Conservation (phyloP, 2,329 filamentous ascomycete species). For the Beauveria caledonica region DNA sequence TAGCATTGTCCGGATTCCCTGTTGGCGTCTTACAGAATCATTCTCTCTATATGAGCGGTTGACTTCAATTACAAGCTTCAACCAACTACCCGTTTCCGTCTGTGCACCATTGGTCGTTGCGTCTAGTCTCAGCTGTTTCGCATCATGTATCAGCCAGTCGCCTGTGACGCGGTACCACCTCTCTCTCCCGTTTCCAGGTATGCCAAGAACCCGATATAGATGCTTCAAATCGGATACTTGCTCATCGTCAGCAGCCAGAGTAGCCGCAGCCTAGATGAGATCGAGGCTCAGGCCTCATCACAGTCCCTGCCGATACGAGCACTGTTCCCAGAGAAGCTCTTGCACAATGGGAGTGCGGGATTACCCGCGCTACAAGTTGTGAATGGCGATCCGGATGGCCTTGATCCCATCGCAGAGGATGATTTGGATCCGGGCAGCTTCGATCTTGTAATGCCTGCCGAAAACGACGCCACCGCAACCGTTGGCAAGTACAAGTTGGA, state of each 20-base stretch:
- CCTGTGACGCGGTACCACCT: slow-evolving; percentile 6
- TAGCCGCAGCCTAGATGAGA: not conserved
- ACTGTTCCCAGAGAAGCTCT: not conserved
- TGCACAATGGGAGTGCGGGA: not conserved
- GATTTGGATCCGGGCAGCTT: slow-evolving; percentile 31
- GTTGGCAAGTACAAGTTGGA: slow-evolving; percentile 44
- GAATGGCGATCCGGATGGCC: slow-evolving; percentile 18
- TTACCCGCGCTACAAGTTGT: slow-evolving; percentile 16
- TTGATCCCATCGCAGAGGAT: slow-evolving; percentile 28
- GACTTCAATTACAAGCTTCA: no score
- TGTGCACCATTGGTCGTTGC: not conserved
- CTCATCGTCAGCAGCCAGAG: not conserved
- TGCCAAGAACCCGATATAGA: not conserved
- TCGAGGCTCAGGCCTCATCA: not conserved
- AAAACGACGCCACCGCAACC: slow-evolving; percentile 5
- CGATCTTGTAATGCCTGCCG: slow-evolving; percentile 23
- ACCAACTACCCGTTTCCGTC: not conserved
- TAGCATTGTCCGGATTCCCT: not conserved
- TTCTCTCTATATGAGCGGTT: not conserved
- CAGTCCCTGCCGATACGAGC: not conserved
- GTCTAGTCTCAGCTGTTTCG: not conserved
- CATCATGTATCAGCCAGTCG: slow-evolving; percentile 6
- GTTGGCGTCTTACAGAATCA: not conserved
- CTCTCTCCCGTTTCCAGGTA: slow-evolving; percentile 9
- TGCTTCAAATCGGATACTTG: not conserved